phyloP scores from a whole-genome alignment of 768 basidiomycete species.

The Rhodotorula taiwanensis region DNA sequence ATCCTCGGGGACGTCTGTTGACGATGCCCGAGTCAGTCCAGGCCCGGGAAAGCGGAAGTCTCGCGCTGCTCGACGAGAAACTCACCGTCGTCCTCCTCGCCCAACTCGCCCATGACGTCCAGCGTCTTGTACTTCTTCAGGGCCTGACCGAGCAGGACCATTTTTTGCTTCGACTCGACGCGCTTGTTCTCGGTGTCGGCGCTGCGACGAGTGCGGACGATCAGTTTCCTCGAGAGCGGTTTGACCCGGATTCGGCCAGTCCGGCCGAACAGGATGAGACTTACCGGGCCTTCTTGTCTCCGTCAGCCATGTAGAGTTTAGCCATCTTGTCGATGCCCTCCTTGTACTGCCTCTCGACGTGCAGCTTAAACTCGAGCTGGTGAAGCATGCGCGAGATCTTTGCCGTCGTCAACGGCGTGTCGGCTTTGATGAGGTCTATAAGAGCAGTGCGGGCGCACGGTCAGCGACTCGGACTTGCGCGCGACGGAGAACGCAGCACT shows the following conservation, averaged over 20 bases:
- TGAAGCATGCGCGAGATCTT: constrained; percentile 98
- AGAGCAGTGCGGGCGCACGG: too few species aligned
- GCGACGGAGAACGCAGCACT: too few species aligned
- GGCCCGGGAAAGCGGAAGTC: background rate
- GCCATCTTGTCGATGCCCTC: constrained; percentile 99
- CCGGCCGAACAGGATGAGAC: background rate
- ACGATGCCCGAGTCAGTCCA: background rate
- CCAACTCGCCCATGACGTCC: constrained; percentile 77
- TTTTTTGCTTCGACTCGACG: constrained; percentile 92
- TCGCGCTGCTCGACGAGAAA: too few species aligned
- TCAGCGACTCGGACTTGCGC: too few species aligned
- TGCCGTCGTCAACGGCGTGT: constrained; percentile 88
- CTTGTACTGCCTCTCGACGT: constrained; percentile 97
- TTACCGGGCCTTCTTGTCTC: constrained; percentile 87
- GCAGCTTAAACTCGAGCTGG: constrained; percentile 97
- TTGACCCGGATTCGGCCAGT: background rate
- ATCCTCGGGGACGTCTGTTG: constrained; percentile 64
- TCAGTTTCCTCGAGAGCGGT: too few species aligned
- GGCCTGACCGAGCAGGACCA: constrained; percentile 81
- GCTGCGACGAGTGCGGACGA: background rate
- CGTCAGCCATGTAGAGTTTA: constrained; percentile 85
- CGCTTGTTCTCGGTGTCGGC: constrained; percentile 84
- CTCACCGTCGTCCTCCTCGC: constrained; percentile 61
- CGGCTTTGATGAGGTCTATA: constrained; percentile 86
- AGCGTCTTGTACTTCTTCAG: constrained; percentile 94